phyloP scores from a whole-genome alignment of 2,329 filamentous ascomycete genomes.

The Aspergillus hiratsukae region DNA sequence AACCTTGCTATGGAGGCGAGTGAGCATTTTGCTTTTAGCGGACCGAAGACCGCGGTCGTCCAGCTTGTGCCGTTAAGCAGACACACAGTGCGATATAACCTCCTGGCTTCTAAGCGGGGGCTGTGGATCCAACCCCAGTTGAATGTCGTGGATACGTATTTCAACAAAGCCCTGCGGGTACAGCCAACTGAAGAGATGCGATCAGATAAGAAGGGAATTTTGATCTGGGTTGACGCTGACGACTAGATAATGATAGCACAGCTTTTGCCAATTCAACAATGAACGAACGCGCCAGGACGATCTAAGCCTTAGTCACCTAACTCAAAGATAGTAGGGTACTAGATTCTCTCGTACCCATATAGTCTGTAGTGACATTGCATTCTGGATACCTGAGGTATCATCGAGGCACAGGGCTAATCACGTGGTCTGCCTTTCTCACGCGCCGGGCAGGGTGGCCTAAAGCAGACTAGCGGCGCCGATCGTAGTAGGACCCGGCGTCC shows the following conservation, averaged over 20 bases:
- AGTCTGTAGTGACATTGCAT: neutral
- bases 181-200: conserved; percentile 69
- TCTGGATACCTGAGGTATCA: neutral
- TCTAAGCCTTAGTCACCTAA: neutral
- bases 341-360: neutral
- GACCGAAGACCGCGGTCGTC: conserved; percentile 72
- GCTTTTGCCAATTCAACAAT: neutral
- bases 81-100: conserved; percentile 65
- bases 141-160: conserved; percentile 82
- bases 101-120: conserved; percentile 63
- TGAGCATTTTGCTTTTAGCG: conserved; percentile 89
- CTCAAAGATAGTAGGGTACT: neutral
- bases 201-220: conserved; percentile 50
- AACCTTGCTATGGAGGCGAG: conserved; percentile 87
- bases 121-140: conserved; percentile 69
- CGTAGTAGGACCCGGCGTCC: conserved; percentile 13
- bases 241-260: conserved; percentile 18
- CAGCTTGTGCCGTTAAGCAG: conserved; percentile 80
- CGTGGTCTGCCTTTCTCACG: conserved; percentile 21
- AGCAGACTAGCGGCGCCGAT: conserved; percentile 19
- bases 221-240: conserved; percentile 42
- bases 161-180: conserved; percentile 82
- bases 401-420: conserved; percentile 10
- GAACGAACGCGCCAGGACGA: neutral
- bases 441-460: conserved; percentile 1